These are phyloP conservation scores for Cryptosporidium muris DNA, from an alignment of 169 alveolate species.

Conservation along the genomic window DNA sequence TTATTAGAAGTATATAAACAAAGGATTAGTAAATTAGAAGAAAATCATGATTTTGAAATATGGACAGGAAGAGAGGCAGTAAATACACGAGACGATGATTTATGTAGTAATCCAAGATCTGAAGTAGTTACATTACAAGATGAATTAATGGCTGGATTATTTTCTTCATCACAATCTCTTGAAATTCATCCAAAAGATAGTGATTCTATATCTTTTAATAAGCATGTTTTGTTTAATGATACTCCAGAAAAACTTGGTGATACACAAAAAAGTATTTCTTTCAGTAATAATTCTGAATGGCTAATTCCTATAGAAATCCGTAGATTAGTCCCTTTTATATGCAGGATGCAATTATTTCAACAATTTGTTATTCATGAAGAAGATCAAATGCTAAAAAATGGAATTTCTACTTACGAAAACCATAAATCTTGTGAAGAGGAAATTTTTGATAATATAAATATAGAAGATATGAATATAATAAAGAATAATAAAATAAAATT, in stretches of 20 bases:
- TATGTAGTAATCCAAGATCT: constrained; percentile 10
- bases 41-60: constrained; percentile 23
- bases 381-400: background rate
- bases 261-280: background rate
- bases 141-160: constrained; percentile 14
- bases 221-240: constrained; percentile 63
- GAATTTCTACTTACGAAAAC: background rate
- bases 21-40: constrained; percentile 27
- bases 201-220: background rate
- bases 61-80: constrained; percentile 63
- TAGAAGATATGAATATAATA: background rate
- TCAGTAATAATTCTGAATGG: constrained; percentile 12
- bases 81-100: constrained; percentile 26
- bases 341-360: constrained; percentile 18
- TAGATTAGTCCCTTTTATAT: constrained; percentile 33
- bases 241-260: constrained; percentile 27
- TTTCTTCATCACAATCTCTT: constrained; percentile 11
- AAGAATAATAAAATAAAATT: background rate
- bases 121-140: constrained; percentile 59
- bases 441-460: background rate
- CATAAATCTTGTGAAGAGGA: background rate
- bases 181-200: background rate
- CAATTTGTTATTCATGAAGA: constrained; percentile 38
- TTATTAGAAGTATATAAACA: constrained; percentile 33
- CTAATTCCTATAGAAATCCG: background rate